Evolutionary conservation across 148 eudicot genomes (phyloP).

Genomic region (Camellia lanceoleosa): DNA sequence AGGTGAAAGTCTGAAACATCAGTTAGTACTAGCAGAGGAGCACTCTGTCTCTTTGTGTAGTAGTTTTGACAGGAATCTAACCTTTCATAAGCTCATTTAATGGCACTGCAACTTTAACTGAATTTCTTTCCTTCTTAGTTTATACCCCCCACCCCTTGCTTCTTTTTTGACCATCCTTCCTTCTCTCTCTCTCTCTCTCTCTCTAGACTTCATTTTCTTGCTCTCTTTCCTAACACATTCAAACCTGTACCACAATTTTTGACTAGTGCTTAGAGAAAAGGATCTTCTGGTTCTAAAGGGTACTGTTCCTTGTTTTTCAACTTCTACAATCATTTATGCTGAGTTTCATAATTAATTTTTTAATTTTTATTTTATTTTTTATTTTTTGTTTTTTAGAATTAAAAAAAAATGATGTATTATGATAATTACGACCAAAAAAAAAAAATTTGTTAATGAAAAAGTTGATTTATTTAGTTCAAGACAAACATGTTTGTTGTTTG

Average conservation of each 20-base stretch:
- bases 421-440: too few relatives aligned
- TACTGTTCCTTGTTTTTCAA: too few relatives aligned
- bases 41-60: neutral
- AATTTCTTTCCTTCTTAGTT: neutral
- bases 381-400: too few relatives aligned
- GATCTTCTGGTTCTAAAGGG: too few relatives aligned
- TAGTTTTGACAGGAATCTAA: conserved; percentile 9
- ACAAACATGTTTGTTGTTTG: too few relatives aligned
- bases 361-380: too few relatives aligned
- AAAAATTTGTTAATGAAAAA: too few relatives aligned
- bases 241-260: neutral
- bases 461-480: too few relatives aligned
- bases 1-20: neutral
- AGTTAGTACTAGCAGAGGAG: neutral
- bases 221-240: neutral
- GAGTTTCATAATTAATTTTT: too few relatives aligned
- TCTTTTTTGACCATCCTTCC: neutral
- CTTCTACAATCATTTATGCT: too few relatives aligned
- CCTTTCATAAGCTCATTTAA: conserved; percentile 2
- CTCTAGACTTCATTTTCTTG: neutral
- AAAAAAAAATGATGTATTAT: too few relatives aligned
- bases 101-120: conserved; percentile 13
- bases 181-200: neutral
- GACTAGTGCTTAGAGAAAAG: neutral
- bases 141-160: neutral